phyloP scores from a whole-genome alignment of 163 green algal species.

The Scenedesmus sp. region DNA sequence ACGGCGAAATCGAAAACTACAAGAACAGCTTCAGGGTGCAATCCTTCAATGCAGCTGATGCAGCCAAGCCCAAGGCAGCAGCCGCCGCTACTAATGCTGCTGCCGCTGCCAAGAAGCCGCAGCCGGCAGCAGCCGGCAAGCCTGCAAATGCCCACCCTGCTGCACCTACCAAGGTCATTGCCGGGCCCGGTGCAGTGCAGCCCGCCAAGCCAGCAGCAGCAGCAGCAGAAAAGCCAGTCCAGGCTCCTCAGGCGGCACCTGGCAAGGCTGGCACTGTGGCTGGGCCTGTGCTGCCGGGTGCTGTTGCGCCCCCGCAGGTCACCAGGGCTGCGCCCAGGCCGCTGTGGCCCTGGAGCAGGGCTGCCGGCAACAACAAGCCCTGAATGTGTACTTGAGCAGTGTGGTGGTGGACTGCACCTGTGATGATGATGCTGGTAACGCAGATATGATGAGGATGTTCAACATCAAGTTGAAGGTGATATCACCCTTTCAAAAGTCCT shows the following conservation, averaged over 20 bases:
- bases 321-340: neutral
- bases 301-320: neutral
- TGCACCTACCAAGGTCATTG: neutral
- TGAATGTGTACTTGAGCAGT: neutral
- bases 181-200: neutral
- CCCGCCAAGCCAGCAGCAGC: neutral
- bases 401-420: no score
- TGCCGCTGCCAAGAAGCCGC: neutral
- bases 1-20: neutral
- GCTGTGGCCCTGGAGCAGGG: neutral
- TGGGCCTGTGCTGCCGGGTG: neutral
- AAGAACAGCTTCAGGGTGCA: constrained; percentile 9
- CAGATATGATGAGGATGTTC: no score
- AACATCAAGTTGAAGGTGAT: no score
- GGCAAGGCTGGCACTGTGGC: neutral
- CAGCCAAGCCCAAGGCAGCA: neutral
- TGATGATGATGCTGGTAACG: no score
- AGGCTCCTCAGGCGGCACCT: neutral
- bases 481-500: no score
- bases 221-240: neutral
- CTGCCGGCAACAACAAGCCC: neutral
- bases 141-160: no score
- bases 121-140: neutral
- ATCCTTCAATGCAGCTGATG: neutral
- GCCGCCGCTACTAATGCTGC: neutral